Percentiles rank a stretch among this genome's conserved stretches.
Evolutionary conservation across 2,329 filamentous ascomycete species (phyloP).

Genomic region (Aspergillus fumigatiaffinis): DNA sequence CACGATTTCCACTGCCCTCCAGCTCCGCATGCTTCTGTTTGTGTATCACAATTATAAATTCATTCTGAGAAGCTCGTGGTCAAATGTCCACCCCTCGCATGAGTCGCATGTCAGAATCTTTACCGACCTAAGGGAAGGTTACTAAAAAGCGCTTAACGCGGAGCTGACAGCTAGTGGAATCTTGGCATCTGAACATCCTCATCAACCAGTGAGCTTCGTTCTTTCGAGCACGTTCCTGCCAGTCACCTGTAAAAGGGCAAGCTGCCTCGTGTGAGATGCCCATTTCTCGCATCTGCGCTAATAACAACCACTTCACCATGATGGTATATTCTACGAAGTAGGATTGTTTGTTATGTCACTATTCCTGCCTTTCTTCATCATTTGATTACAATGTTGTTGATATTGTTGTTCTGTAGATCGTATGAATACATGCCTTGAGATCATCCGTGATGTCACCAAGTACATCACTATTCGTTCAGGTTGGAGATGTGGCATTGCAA

Average conservation of each 20-base stretch:
- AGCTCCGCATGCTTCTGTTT: neutral
- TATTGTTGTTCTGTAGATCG: neutral
- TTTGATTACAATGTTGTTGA: neutral
- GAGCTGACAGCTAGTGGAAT: neutral
- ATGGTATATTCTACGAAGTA: neutral
- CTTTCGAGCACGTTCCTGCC: neutral
- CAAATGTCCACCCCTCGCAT: neutral
- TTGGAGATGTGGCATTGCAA: neutral
- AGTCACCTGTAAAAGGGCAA: neutral
- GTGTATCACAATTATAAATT: neutral
- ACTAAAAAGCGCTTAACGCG: neutral
- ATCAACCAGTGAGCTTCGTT: neutral
- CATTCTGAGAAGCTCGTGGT: neutral
- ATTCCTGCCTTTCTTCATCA: neutral
- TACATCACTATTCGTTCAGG: neutral
- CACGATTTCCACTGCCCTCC: too few relatives aligned
- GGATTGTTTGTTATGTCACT: neutral
- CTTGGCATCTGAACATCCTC: neutral
- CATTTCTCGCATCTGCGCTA: neutral
- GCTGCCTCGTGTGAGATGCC: neutral
- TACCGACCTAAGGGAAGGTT: too few relatives aligned
- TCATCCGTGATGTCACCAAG: neutral
- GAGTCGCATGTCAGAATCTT: neutral
- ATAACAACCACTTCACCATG: neutral
- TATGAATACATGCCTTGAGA: neutral